A percentile compares a stretch with the other conserved stretches of the same genome.
phyloP scores from a whole-genome alignment of 2,329 filamentous ascomycete species.

The Rhinocladiella mackenziei region DNA sequence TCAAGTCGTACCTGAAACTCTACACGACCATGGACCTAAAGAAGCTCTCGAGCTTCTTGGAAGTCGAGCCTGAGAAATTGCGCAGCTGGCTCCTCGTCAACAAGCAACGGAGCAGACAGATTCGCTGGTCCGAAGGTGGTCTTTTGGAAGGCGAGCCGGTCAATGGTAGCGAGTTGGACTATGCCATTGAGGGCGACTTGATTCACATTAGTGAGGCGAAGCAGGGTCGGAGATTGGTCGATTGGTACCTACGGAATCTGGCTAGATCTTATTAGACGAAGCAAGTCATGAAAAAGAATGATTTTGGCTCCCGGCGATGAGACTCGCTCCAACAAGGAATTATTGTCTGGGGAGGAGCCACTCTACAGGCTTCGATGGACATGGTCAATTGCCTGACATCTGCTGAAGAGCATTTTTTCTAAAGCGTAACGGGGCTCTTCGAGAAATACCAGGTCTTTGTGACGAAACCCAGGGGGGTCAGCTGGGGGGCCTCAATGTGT shows the following conservation, averaged over 20 bases:
- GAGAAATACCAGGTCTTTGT: no score
- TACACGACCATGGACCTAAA: constrained; percentile 99
- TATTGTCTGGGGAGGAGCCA: no score
- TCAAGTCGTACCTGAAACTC: constrained; percentile 97
- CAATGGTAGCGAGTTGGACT: constrained; percentile 93
- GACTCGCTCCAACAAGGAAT: no score
- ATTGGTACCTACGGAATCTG: constrained; percentile 98
- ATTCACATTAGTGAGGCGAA: constrained; percentile 99
- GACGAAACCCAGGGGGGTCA: no score
- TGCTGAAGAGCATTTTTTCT: no score
- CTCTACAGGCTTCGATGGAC: no score
- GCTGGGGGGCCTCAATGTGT: no score
- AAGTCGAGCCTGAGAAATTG: constrained; percentile 93
- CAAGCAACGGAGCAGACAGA: constrained; percentile 97
- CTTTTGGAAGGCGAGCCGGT: constrained; percentile 88
- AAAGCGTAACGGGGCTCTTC: no score
- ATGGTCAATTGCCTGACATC: no score
- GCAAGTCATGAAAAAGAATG: not conserved
- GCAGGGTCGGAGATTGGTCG: constrained; percentile 92
- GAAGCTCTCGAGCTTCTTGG: constrained; percentile 95
- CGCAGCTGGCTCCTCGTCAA: constrained; percentile 91
- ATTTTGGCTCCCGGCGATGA: no score
- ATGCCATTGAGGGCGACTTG: constrained; percentile 91
- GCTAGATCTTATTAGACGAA: constrained; percentile 76
- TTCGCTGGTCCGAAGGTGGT: constrained; percentile 86